Evolutionary conservation across 1,284 basidiomycete species (phyloP).

Genomic region (Puccinia hordei): DNA sequence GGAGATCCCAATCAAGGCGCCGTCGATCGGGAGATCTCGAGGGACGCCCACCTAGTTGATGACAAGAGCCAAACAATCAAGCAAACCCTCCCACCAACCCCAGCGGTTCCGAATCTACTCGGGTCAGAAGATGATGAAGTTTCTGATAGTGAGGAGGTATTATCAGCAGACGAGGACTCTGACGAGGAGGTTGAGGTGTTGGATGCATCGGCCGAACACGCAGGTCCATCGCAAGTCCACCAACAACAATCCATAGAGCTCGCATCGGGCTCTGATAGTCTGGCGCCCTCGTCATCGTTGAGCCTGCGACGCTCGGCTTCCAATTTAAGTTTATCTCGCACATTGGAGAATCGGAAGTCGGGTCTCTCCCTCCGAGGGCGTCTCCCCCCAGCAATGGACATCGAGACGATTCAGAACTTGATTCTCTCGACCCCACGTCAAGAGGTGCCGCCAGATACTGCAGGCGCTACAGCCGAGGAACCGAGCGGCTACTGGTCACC

Average conservation of each 20-base stretch:
- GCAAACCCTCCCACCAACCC: conserved; percentile 29
- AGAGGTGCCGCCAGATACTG: not conserved
- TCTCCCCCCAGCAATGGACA: conserved; percentile 27
- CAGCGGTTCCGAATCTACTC: conserved; percentile 14
- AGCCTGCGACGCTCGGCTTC: not conserved
- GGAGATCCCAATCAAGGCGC: conserved; percentile 32
- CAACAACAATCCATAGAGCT: not conserved
- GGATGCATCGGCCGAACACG: not conserved
- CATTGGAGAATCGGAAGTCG: not conserved
- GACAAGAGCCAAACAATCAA: conserved; percentile 29
- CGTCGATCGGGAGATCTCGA: conserved; percentile 35
- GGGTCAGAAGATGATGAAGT: conserved; percentile 9
- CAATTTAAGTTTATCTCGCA: not conserved
- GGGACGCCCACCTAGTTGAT: conserved; percentile 36
- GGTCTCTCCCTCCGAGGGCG: conserved; percentile 17
- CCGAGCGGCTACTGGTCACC: not conserved
- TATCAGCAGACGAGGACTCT: conserved; percentile 23
- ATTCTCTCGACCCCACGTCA: conserved; percentile 10
- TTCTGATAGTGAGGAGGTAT: conserved; percentile 26
- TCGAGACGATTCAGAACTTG: conserved; percentile 30
- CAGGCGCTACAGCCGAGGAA: not conserved
- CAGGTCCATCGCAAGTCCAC: not conserved
- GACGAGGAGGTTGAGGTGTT: conserved; percentile 3
- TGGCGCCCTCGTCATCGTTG: not conserved
- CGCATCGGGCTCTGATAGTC: not conserved